phyloP scores from a whole-genome alignment of 768 basidiomycete species.

The Calocera cornea region DNA sequence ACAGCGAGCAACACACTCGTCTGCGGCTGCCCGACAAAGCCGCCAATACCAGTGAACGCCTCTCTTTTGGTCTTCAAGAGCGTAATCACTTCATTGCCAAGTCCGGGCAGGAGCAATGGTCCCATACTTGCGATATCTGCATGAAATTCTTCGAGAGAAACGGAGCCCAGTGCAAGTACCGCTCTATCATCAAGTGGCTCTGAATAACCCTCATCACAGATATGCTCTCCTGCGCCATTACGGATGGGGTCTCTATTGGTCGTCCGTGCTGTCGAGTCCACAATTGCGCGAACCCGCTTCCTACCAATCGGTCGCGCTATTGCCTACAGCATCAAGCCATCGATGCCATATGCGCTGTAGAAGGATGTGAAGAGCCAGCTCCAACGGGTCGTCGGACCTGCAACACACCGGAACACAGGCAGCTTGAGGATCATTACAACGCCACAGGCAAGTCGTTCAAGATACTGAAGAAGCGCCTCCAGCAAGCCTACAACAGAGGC shows the following conservation, averaged over 20 bases:
- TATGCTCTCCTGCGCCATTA: constrained; percentile 13
- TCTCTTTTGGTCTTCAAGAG: not conserved
- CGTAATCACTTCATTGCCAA: not conserved
- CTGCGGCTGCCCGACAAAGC: not conserved
- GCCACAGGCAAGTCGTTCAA: constrained; percentile 21
- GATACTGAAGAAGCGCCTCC: constrained; percentile 13
- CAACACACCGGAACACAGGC: constrained; percentile 14
- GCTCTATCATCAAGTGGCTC: not conserved
- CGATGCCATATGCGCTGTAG: constrained; percentile 14
- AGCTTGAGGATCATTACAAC: constrained; percentile 8
- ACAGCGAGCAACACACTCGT: not conserved
- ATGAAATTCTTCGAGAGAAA: not conserved
- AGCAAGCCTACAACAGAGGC: too few relatives aligned
- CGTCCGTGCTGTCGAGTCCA: constrained; percentile 24
- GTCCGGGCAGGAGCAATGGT: constrained; percentile 1
- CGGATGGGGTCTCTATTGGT: constrained; percentile 26
- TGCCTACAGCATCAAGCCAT: constrained; percentile 11
- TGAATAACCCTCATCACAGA: not conserved
- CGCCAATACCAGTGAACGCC: not conserved
- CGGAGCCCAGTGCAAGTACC: not conserved
- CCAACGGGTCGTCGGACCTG: constrained; percentile 14
- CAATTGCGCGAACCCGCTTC: constrained; percentile 20
- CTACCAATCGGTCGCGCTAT: constrained; percentile 10
- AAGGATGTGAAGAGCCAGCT: not conserved
- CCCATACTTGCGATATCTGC: constrained; percentile 5